Evolutionary conservation across 768 basidiomycete genomes (phyloP), one percentile per base, ranked within the genome.

Genomic region (Tylopilus rubrobrunneus): DNA sequence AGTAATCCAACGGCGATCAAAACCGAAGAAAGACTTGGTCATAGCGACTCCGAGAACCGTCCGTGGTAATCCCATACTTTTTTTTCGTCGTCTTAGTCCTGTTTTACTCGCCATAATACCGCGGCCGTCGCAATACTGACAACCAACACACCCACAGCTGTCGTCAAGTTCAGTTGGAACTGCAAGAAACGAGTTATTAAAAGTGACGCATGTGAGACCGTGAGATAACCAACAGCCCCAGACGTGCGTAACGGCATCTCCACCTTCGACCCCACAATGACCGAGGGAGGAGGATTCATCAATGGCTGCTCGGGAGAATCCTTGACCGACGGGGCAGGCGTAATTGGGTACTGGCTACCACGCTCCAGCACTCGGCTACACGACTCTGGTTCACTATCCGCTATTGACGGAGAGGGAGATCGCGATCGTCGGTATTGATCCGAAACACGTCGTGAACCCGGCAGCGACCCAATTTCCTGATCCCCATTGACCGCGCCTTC

Each of bases 81-180:
- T 51, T 50, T 39, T 42, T n/a, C 42, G 15, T 11, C 23, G 37
- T 52, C 59, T 48, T 63, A 70, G 28, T 77, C 75, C 33, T 74
- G 73, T 56, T 81, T 83, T 28, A 87, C 83, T 57, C 84, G 78
- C 85, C 86, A 88, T 61, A 87, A 70, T 47, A 89, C 86, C 7
- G 86, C 87, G 12, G 80, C 85, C 3, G 87, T 85, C 4, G 84
- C 85, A 8, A 86, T 79, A 47, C 83, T 76, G 28, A 89, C 68
- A 5, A 89, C 76, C 17, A 87, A 65, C 8, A 88, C 80, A 5
- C 86, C 86, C 4, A 86, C 68, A 6, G 83, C 85, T 2, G 85
- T 77, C 52, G 59, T 83, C 59, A 72, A 45, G 55, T 66, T 56
- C 31, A 71, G 29, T 23, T 66, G 65, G 28, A 67, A 61, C 67